Evolutionary conservation across 1,284 basidiomycete species (phyloP), one percentile per base, ranked within the genome.

Genomic region (Apiotrichum laibachii): DNA sequence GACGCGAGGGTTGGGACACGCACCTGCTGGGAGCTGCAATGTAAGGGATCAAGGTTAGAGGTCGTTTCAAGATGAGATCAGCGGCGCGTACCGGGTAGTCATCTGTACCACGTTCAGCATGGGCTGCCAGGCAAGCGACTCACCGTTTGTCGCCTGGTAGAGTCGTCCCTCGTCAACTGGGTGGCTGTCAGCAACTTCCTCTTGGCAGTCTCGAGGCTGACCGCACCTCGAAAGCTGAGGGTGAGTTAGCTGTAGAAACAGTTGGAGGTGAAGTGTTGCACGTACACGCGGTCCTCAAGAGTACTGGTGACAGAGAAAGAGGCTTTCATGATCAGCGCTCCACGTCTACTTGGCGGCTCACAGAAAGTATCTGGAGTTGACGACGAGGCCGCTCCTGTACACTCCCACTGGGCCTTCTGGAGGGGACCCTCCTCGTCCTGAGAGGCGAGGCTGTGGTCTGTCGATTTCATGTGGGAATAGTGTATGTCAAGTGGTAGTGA

Each of bases 91-190:
- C 45, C 45, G 45, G 22, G 31, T 47, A 47, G 45, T 47, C 22
- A 47, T 47, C 45, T 47, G 26, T 21, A 11, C n/a, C 26, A 5
- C 44, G 19, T 18, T 45, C 18, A n/a, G 9, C n/a, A 16, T 43
- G 19, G 9, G 15, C 13, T 11, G 4, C 46, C 8, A 5, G 11
- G 21, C 13, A 18, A 22, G 10, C 13, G 34, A 47, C 58, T 15
- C 26, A 59, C 58, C 58, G 43, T 62, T 62, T 7, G 50, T 33
- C n/a, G 61, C 61, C 48, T 62, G 61, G 37, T 51, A 62, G 6
- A 37, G 40, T 8, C 61, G n/a, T 2, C 56, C 62, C 16, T 47
- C 53, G 42, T 58, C 62, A 34, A 58, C 62, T 64, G 37, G 37
- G 37, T 39, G 11, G 37, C 37, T 10, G 11, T 39, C 4, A 13